Base-by-base conservation (phyloP, 208 protist genomes). In the Jaenimonas drosophilae region DNA sequence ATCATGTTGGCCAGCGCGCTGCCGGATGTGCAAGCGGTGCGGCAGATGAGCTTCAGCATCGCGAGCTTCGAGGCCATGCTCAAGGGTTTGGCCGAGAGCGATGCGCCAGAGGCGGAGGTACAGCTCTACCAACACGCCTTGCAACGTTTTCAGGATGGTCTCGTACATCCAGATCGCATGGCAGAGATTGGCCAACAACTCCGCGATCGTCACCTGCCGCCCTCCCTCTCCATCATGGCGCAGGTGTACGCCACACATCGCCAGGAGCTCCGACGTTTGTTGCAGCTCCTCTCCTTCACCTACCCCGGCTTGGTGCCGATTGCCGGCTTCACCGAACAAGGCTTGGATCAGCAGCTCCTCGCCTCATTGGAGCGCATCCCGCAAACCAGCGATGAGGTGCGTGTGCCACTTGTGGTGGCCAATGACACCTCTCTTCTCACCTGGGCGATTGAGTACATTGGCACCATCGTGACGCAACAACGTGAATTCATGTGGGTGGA, bases 91-190 rank as follows among this genome's bases (percentile, higher is more conserved):
- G 6, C 23, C 37, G 16, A 42, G 16, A 42, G 16, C 37, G 37
- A 42, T 21, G 11, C 4, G 48, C 4, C 29, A 45, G 21, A 36
- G n/a, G 50, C 67, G n/a, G 63, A 81, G 42, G 28, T 31, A 3
- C 42, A 25, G 12, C 49, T 75, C 23, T 76, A 81, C 45, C 47
- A 72, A 16, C 20, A 45, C 3, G 3, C 67, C 11, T 62, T 70
- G 26, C 29, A 41, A 43, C 49, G 54, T 40, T 75, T 76, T 25
- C 59, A 45, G 38, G 41, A 59, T 20, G 58, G 67, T 32, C 56
- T 44, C 46, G 49, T 81, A 3, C 46, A 76, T 54, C 66, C 72
- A 0, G 30, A 61, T n/a, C 64, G 66, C 51, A 81, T 81, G 72
- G 54, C 55, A 0, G 57, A 51, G 5, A 20, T 81, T 2, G 68